Percentiles rank a stretch among this genome's conserved stretches.
Evolutionary conservation across 2,329 filamentous ascomycete genomes (phyloP).

Genomic region (Fusarium sp.): DNA sequence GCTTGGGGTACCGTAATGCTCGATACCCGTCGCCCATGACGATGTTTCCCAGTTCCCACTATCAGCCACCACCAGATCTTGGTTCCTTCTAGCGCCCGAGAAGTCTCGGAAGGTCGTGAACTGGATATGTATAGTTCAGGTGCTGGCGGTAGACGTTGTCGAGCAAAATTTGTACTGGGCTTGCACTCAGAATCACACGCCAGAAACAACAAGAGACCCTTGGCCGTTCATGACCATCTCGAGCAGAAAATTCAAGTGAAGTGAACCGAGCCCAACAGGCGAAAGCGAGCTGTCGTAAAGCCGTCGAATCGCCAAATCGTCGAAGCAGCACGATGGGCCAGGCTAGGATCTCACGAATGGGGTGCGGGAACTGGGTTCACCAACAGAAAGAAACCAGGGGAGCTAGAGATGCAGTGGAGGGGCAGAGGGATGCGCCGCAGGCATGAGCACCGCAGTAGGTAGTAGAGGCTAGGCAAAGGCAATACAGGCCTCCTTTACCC

Average conservation of each 20-base stretch:
- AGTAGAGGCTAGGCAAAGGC: neutral
- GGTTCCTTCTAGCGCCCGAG: conserved; percentile 36
- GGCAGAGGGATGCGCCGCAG: too few species aligned
- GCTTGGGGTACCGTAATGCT: conserved; percentile 5
- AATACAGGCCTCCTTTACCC: conserved; percentile 14
- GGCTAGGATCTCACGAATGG: conserved; percentile 31
- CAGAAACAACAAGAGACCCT: conserved; percentile 15
- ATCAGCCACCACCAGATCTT: conserved; percentile 17
- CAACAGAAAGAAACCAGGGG: neutral
- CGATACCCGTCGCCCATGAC: conserved; percentile 23
- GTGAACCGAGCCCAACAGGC: conserved; percentile 1
- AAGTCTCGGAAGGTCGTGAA: conserved; percentile 31
- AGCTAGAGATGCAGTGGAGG: neutral
- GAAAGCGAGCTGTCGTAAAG: conserved; percentile 14
- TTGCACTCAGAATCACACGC: conserved; percentile 8
- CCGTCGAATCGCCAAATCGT: conserved; percentile 15
- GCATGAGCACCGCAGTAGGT: too few species aligned
- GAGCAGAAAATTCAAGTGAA: neutral
- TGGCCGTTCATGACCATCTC: conserved; percentile 9
- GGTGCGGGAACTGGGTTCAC: neutral
- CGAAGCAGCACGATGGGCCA: neutral
- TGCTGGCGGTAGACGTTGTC: neutral
- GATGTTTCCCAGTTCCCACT: conserved; percentile 8
- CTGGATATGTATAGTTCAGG: conserved; percentile 17
- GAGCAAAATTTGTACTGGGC: conserved; percentile 1